Evolutionary conservation across 2,329 filamentous ascomycete genomes (phyloP).

Genomic region (Neoascochyta sp.): DNA sequence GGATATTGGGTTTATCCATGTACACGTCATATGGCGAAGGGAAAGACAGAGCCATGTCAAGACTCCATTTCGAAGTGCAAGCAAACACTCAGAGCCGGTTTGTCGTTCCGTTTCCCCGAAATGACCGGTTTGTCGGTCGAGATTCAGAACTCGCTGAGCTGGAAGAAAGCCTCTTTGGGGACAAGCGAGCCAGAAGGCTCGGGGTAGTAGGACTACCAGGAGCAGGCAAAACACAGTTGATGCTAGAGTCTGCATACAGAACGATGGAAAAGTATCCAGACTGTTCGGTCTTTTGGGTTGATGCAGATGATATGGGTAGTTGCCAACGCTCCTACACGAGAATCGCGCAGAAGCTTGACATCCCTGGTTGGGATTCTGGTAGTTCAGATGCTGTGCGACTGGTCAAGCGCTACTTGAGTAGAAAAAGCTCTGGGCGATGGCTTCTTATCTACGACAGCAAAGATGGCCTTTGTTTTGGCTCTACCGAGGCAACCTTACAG

Average conservation of each 20-base stretch:
- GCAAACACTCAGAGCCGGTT: conserved; percentile 9
- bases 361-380: conserved; percentile 18
- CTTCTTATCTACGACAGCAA: conserved; percentile 17
- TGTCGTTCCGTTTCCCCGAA: conserved; percentile 26
- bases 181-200: conserved; percentile 11
- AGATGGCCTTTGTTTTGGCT: conserved; percentile 23
- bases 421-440: conserved; percentile 2
- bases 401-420: conserved; percentile 10
- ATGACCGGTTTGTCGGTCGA: conserved; percentile 24
- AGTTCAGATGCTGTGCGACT: conserved; percentile 16
- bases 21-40: conserved; percentile 17
- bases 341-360: conserved; percentile 23
- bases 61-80: conserved; percentile 13
- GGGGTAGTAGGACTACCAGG: conserved; percentile 17
- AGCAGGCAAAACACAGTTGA: conserved; percentile 21
- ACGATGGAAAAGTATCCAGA: conserved; percentile 32
- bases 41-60: conserved; percentile 10
- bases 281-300: conserved; percentile 47
- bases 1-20: conserved; percentile 20
- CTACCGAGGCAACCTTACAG: conserved; percentile 3
- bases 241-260: conserved; percentile 42
- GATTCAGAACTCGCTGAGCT: conserved; percentile 22
- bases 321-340: conserved; percentile 38
- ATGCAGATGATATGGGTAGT: conserved; percentile 37
- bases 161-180: conserved; percentile 21